phyloP scores from a whole-genome alignment of 177 flowering plant species.

The Vitis hybrid region DNA sequence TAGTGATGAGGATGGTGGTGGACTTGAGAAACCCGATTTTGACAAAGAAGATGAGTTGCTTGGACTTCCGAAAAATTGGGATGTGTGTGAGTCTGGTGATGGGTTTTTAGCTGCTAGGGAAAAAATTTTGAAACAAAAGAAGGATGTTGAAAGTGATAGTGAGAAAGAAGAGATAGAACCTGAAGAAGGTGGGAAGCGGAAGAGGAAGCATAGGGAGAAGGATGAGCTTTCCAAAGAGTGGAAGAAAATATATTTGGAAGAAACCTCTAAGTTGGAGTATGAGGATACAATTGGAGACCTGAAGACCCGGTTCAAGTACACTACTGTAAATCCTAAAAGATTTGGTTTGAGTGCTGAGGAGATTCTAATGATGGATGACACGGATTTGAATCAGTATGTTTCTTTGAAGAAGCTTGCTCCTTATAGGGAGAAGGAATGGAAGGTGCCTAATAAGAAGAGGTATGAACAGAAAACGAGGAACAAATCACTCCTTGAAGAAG shows the following conservation, averaged over 20 bases:
- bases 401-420: conserved; percentile 87
- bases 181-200: conserved; percentile 49
- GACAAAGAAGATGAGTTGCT: conserved; percentile 85
- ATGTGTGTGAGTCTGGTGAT: conserved; percentile 37
- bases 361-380: conserved; percentile 62
- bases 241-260: conserved; percentile 45
- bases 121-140: conserved; percentile 32
- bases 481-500: conserved; percentile 29
- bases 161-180: conserved; percentile 21
- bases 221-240: conserved; percentile 43
- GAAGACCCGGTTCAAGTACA: conserved; percentile 86
- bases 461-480: conserved; percentile 40
- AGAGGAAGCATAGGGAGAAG: conserved; percentile 53
- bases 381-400: conserved; percentile 83
- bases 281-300: conserved; percentile 83
- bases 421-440: conserved; percentile 68
- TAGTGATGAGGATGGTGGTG: conserved; percentile 46
- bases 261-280: conserved; percentile 78
- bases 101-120: conserved; percentile 59
- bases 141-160: neutral
- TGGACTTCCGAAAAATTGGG: conserved; percentile 79
- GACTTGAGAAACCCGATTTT: conserved; percentile 71
- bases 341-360: conserved; percentile 70
- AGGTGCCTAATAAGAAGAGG: conserved; percentile 54
- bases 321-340: conserved; percentile 50